Base-by-base conservation (phyloP, 2,329 filamentous ascomycete species). In the Epichloe elymi region DNA sequence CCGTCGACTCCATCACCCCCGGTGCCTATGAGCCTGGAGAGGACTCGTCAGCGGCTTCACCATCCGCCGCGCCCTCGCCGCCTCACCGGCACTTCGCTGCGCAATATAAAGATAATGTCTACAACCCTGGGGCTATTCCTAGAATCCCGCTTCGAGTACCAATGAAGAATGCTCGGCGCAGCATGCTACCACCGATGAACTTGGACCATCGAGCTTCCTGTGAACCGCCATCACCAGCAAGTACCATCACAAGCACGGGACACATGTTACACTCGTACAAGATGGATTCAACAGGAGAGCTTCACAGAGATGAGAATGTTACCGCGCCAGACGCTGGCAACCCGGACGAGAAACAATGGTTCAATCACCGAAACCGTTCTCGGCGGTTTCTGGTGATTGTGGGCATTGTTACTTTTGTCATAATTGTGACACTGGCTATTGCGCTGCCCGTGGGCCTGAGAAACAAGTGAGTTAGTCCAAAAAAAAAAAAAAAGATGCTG, bases 381-480 rank as follows among this genome's bases (percentile, higher is more conserved):
- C 67, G 61, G n/a, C 57, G 69, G 11, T 46, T 70, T 38, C 53
- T 63, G 2, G 39, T 62, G 0, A 50, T 65, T 8, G 26, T 71
- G 3, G 42, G 66, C 12, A 46, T 65, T 6, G 55, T 63, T 6
- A 47, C 65, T 11, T 55, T 63, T 5, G 51, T 69, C 42, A 56
- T 65, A 7, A 59, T 70, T 4, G 36, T 37, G 12, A 70, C 63
- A 0, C 51, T 74, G 35, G 63, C 65, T 0, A 60, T 71, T 33
- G 72, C 71, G 0, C 57, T 74, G 30, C 61, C 66, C 0, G 48
- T 73, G 37, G 71, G 71, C 1, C 51, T 72, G 50, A 64, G 63
- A 33, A 62, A 65, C 42, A 60, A 57, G 70, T 53, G 15, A 51
- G 48, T 51, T 15, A 3, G 15, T 41, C 39, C 26, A 23, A 23